Percentiles rank a stretch among this genome's conserved stretches.
These are phyloP conservation scores for Iris macrosiphon DNA, from an alignment of 106 monocot genomes.

Conservation along the genomic window DNA sequence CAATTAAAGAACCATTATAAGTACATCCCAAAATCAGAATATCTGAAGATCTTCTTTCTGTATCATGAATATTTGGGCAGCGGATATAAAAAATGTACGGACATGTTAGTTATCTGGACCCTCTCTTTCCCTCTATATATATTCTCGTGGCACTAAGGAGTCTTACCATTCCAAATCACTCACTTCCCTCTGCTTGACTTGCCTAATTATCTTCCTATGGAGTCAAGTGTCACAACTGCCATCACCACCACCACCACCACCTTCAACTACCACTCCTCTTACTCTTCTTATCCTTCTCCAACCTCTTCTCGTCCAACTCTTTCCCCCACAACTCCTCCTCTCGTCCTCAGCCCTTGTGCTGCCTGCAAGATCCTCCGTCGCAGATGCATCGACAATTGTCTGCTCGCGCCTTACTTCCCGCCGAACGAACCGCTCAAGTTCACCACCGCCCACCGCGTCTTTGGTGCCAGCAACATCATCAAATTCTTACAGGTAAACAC, in stretches of 20 bases:
- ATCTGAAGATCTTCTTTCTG: too few species aligned
- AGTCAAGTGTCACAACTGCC: slow-evolving; percentile 9
- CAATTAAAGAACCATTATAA: too few species aligned
- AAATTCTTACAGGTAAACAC: slow-evolving; percentile 36
- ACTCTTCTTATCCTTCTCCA: neutral
- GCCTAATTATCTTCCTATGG: neutral
- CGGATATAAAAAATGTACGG: too few species aligned
- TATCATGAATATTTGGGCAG: too few species aligned
- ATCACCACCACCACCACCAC: slow-evolving; percentile 2
- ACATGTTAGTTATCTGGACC: too few species aligned
- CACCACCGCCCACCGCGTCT: slow-evolving; percentile 52
- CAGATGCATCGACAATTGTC: slow-evolving; percentile 39
- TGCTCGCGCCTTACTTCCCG: slow-evolving; percentile 60
- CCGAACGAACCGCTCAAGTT: slow-evolving; percentile 48
- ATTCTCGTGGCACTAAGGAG: too few species aligned
- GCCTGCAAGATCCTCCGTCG: slow-evolving; percentile 65
- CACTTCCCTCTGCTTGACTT: too few species aligned
- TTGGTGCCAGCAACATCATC: slow-evolving; percentile 71
- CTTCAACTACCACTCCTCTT: slow-evolving; percentile 10
- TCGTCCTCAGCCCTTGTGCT: slow-evolving; percentile 43
- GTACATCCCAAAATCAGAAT: too few species aligned
- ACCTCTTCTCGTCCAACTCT: slow-evolving; percentile 8
- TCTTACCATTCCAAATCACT: too few species aligned
- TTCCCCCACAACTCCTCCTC: neutral
- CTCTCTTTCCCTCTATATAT: too few species aligned